Evolutionary conservation across 2,329 filamentous ascomycete genomes (phyloP).

Genomic region (Fusarium siculi): DNA sequence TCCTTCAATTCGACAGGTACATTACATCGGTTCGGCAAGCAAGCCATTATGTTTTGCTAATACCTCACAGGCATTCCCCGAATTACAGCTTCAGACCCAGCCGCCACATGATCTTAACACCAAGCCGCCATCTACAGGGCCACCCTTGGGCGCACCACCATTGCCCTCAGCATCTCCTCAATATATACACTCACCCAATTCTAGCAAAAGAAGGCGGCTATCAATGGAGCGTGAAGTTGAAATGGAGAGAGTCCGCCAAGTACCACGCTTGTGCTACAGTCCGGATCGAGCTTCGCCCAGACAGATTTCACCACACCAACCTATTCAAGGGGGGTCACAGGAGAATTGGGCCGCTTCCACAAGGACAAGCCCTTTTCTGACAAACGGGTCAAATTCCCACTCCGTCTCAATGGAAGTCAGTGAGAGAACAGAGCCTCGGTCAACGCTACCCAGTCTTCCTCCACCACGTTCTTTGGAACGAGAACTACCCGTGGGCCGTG

Average conservation of each 20-base stretch:
- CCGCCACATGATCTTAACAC: slow-evolving; percentile 15
- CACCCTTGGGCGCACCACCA: slow-evolving; percentile 48
- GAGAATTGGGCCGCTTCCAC: slow-evolving; percentile 51
- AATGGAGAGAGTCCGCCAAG: slow-evolving; percentile 53
- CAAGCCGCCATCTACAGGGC: slow-evolving; percentile 44
- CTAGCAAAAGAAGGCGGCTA: slow-evolving; percentile 60
- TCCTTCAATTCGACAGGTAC: slow-evolving; percentile 65
- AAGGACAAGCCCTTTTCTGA: slow-evolving; percentile 50
- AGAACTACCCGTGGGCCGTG: slow-evolving; percentile 46
- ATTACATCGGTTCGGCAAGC: background rate
- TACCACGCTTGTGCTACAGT: slow-evolving; percentile 59
- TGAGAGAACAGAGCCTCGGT: slow-evolving; percentile 51
- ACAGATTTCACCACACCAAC: slow-evolving; percentile 51
- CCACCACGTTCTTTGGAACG: slow-evolving; percentile 52
- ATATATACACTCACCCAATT: slow-evolving; percentile 61
- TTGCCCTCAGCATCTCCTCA: slow-evolving; percentile 54
- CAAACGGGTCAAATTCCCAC: slow-evolving; percentile 42
- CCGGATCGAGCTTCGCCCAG: slow-evolving; percentile 47
- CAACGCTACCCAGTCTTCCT: slow-evolving; percentile 55
- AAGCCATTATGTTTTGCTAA: slow-evolving; percentile 35
- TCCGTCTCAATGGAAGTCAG: slow-evolving; percentile 48
- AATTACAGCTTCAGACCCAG: slow-evolving; percentile 53
- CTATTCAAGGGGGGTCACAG: slow-evolving; percentile 38
- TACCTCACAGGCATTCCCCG: slow-evolving; percentile 57
- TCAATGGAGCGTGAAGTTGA: slow-evolving; percentile 56